Evolutionary conservation across 495 filamentous ascomycete species (phyloP), one percentile per base, ranked within the genome.

Genomic region (Bathelium albidoporum): DNA sequence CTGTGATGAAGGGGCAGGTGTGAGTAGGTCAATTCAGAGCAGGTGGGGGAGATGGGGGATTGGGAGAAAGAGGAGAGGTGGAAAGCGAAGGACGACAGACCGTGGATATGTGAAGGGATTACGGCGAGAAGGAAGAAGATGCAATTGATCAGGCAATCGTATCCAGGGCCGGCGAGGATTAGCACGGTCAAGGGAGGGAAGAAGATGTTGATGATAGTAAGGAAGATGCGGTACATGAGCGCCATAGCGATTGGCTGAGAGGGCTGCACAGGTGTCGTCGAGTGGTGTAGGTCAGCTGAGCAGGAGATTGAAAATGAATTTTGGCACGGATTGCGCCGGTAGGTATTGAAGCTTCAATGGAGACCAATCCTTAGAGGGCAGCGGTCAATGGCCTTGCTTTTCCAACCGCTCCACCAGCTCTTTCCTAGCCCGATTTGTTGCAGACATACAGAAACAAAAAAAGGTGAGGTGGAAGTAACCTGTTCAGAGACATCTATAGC

Each of bases 21-120:
- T 49, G 14, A 49, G 44, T 49, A 24, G n/a, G n/a, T n/a, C n/a
- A n/a, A n/a, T n/a, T n/a, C n/a, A n/a, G n/a, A n/a, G n/a, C n/a
- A 55, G 49, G 49, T 28, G 20, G 49, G 20, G 24, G 16, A 29
- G 16, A 55, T 4, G 9, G 49, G 20, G 24, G 7, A 9, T 55
- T 39, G 34, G 34, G 14, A 14, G 14, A 14, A 39, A 39, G 34
- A 5, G 34, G 5, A 39, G 14, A 39, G 5, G 14, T 39, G 34
- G 34, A 14, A 14, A 14, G 14, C 5, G 34, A 39, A 14, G 34
- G 14, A 5, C 14, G 5, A 39, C 34, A 14, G 14, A 55, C 49
- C 75, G 60, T 78, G 75, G 43, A 75, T 66, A 58, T 77, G 74
- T 7, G 70, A 70, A 3, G 76, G 76, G 31, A 77, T 69, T 14